Evolutionary conservation across 495 filamentous ascomycete species (phyloP).

Genomic region (Bryoglossum gracile): DNA sequence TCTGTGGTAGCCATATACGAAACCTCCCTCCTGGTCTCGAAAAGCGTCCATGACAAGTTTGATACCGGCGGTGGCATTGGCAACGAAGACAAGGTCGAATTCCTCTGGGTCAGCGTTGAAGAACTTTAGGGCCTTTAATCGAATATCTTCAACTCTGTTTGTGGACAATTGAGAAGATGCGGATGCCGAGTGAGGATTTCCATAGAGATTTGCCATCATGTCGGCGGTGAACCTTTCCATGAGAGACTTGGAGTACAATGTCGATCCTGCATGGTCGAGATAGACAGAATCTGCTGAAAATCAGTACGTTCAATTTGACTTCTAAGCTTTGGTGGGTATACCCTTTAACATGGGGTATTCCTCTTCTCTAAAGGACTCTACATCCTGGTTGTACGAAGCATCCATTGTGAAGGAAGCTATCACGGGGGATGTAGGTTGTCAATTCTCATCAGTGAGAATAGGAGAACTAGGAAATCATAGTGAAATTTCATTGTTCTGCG

Average conservation of each 20-base stretch:
- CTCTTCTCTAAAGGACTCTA: constrained; percentile 58
- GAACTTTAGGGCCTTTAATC: constrained; percentile 64
- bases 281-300: constrained; percentile 58
- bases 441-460: constrained; percentile 8
- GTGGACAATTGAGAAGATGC: constrained; percentile 71
- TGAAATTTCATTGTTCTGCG: constrained; percentile 15
- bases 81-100: constrained; percentile 87
- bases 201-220: constrained; percentile 72
- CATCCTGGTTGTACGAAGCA: constrained; percentile 51
- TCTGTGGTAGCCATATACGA: constrained; percentile 76
- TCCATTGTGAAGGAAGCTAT: constrained; percentile 10
- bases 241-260: constrained; percentile 70
- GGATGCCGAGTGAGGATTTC: constrained; percentile 88
- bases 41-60: constrained; percentile 78
- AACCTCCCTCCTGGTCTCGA: constrained; percentile 54
- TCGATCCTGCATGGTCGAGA: constrained; percentile 90
- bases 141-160: constrained; percentile 64
- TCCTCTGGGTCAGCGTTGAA: constrained; percentile 78
- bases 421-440: constrained; percentile 9
- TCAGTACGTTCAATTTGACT: background rate
- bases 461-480: constrained; percentile 4
- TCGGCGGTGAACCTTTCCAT: constrained; percentile 70
- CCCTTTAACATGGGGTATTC: constrained; percentile 87
- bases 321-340: constrained; percentile 29
- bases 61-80: constrained; percentile 86